phyloP scores from a whole-genome alignment of 2,329 filamentous ascomycete species.

The Beauveria sp. region DNA sequence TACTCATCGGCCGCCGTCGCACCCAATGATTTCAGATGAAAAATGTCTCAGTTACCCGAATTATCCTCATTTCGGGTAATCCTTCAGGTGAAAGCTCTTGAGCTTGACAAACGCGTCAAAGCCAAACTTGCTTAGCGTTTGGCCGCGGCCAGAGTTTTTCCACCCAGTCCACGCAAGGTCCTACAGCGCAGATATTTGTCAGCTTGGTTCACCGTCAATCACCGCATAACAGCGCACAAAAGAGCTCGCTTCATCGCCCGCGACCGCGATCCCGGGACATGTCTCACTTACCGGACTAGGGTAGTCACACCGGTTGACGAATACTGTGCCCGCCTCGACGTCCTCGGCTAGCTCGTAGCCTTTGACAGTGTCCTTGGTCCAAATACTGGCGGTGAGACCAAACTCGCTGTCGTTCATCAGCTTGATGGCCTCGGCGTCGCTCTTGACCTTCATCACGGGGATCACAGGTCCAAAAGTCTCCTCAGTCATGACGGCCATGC shows the following conservation, averaged over 20 bases:
- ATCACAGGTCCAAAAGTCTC: conserved; percentile 95
- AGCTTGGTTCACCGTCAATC: not conserved
- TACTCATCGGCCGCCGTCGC: not conserved
- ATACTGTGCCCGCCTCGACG: conserved; percentile 89
- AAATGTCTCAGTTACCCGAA: not conserved
- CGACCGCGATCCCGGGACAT: not conserved
- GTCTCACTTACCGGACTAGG: conserved; percentile 69
- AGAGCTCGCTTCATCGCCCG: not conserved
- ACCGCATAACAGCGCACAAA: not conserved
- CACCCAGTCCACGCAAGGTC: conserved; percentile 95
- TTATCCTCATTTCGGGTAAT: conserved; percentile 53
- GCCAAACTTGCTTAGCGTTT: conserved; percentile 81
- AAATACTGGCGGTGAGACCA: conserved; percentile 91
- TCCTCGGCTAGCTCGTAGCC: conserved; percentile 70
- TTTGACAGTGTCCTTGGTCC: conserved; percentile 77
- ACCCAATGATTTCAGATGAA: not conserved
- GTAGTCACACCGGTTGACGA: conserved; percentile 90
- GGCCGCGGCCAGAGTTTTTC: conserved; percentile 93
- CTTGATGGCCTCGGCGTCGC: conserved; percentile 70
- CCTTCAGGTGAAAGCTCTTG: conserved; percentile 92
- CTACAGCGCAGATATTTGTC: conserved; percentile 32
- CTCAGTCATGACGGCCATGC: conserved; percentile 82
- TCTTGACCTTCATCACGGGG: conserved; percentile 76
- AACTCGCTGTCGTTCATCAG: conserved; percentile 95
- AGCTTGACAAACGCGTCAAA: conserved; percentile 95